Conservation (phyloP, 352 stramenopile species). For the Globisporangium nagaii region DNA sequence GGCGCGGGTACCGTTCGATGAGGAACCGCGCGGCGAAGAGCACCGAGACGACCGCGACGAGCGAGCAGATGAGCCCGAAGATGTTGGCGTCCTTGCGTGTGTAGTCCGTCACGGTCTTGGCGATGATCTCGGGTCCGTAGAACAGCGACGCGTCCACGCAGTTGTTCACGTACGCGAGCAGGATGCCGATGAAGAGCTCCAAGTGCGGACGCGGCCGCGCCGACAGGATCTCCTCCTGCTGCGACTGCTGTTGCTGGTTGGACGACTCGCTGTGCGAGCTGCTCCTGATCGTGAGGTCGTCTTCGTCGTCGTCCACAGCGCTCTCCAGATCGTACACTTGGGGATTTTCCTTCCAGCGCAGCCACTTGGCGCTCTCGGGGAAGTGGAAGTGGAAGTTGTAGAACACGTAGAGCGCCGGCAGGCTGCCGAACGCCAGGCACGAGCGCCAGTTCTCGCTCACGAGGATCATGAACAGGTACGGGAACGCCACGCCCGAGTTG, state of each 20-base stretch:
- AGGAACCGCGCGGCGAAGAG: constrained; percentile 61
- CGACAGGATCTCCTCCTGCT: neutral
- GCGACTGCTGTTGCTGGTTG: too few species aligned
- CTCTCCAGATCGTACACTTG: constrained; percentile 42
- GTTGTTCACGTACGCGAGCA: constrained; percentile 86
- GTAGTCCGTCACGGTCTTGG: constrained; percentile 54
- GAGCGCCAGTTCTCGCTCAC: constrained; percentile 73
- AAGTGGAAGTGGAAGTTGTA: constrained; percentile 75
- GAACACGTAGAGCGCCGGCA: constrained; percentile 71
- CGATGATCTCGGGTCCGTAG: constrained; percentile 80
- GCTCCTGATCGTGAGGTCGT: constrained; percentile 14
- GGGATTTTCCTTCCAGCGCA: constrained; percentile 59
- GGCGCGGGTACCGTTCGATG: constrained; percentile 59
- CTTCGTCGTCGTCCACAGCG: constrained; percentile 19
- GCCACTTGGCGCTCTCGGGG: constrained; percentile 74
- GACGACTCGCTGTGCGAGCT: constrained; percentile 3
- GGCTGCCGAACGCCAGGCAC: constrained; percentile 62
- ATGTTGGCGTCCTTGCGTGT: constrained; percentile 65
- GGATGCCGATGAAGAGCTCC: constrained; percentile 70
- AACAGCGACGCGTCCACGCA: constrained; percentile 86
- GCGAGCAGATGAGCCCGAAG: constrained; percentile 63
- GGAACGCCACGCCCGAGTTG: constrained; percentile 65
- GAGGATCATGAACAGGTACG: constrained; percentile 78
- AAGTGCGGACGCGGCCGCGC: constrained; percentile 25
- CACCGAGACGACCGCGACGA: constrained; percentile 66